These are phyloP conservation scores for Populus hybrid DNA, from an alignment of 441 rosid species.

Conservation along the genomic window DNA sequence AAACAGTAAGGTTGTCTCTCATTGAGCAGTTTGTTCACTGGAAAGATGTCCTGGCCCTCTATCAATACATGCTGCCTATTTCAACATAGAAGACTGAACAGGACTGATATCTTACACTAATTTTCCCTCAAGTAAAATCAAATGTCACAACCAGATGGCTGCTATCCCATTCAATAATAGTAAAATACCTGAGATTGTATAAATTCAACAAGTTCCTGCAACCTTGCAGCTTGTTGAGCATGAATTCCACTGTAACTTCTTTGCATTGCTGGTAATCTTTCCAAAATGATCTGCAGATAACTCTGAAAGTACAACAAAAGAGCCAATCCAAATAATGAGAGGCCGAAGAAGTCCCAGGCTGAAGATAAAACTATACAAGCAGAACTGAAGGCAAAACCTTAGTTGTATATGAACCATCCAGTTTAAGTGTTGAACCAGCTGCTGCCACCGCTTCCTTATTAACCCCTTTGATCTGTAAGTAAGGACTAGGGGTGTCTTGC, in stretches of 20 bases:
- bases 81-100: not conserved
- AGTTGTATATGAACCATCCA: constrained; percentile 94
- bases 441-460: constrained; percentile 90
- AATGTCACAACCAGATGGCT: not conserved
- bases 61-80: not conserved
- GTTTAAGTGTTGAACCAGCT: constrained; percentile 83
- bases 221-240: constrained; percentile 71
- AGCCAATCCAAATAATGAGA: constrained; percentile 2
- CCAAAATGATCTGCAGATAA: constrained; percentile 90
- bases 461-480: constrained; percentile 94
- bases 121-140: not conserved
- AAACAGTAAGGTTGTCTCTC: not conserved
- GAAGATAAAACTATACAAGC: not conserved
- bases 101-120: not conserved
- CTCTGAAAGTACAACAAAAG: constrained; percentile 43
- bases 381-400: constrained; percentile 51
- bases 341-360: not conserved
- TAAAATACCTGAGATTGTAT: constrained; percentile 86
- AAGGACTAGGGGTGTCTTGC: constrained; percentile 76
- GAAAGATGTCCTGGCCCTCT: not conserved
- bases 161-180: not conserved
- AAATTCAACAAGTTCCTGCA: constrained; percentile 89
- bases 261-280: constrained; percentile 65
- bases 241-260: constrained; percentile 77
- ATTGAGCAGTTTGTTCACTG: not conserved